These are phyloP conservation scores for Citrullus colocynthis DNA, from an alignment of 306 rosid genomes.

Conservation along the genomic window DNA sequence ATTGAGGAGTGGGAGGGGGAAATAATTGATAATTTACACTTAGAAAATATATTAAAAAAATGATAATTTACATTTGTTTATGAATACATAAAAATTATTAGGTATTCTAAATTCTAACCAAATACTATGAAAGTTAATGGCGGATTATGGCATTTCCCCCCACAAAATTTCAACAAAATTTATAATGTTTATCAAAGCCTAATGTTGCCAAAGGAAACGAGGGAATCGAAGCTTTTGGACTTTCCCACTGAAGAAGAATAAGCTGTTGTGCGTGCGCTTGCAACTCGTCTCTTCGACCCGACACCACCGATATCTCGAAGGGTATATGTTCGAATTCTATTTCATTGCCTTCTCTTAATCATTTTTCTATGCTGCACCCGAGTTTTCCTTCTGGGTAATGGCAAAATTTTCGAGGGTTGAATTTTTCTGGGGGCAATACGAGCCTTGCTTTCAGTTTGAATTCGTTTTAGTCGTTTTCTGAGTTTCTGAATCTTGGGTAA, in stretches of 20 bases:
- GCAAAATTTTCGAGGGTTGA: background rate
- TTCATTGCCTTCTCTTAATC: background rate
- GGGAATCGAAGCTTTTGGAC: slow-evolving; percentile 10
- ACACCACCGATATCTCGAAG: background rate
- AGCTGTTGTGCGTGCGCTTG: background rate
- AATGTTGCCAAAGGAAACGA: background rate
- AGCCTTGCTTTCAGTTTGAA: background rate
- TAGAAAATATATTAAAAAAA: too few species aligned
- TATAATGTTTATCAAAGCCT: background rate
- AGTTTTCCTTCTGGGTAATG: background rate
- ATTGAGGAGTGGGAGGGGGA: too few species aligned
- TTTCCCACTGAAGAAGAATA: background rate
- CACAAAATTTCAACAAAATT: background rate
- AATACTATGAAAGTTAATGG: background rate
- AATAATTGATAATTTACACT: too few species aligned
- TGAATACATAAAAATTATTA: too few species aligned
- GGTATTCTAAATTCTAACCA: background rate
- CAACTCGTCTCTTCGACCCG: background rate
- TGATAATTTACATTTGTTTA: too few species aligned
- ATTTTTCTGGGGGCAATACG: background rate
- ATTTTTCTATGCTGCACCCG: background rate
- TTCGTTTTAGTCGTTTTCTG: background rate
- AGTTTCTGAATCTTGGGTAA: background rate
- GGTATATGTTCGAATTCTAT: background rate
- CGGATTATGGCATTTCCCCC: slow-evolving; percentile 6